Evolutionary conservation across 2,329 filamentous ascomycete species (phyloP).

Genomic region (Talaromyces islandicus): DNA sequence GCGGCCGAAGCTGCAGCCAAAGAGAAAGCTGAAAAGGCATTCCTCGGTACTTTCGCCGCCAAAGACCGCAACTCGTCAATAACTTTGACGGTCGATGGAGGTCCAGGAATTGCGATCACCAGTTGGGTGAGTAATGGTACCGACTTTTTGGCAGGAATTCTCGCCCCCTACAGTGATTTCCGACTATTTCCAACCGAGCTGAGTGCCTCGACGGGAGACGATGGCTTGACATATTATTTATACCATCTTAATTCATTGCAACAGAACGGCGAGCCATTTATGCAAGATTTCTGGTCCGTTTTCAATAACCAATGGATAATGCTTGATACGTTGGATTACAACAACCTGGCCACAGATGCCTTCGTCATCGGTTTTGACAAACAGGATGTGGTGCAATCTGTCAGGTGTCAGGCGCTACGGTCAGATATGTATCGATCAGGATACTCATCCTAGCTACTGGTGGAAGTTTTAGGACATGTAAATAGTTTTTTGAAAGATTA

Average conservation of each 20-base stretch:
- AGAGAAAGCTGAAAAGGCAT: neutral
- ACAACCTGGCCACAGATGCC: neutral
- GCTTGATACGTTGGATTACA: neutral
- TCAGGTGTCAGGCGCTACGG: neutral
- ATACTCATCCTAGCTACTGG: neutral
- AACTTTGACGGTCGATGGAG: neutral
- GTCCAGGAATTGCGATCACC: neutral
- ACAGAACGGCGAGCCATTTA: neutral
- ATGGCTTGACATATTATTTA: neutral
- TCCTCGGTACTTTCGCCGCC: neutral
- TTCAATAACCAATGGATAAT: slow-evolving; percentile 1
- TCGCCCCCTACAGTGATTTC: neutral
- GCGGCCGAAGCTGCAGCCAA: neutral
- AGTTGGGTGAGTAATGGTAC: neutral
- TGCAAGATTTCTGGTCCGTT: neutral
- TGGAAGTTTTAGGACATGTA: neutral
- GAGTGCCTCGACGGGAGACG: neutral
- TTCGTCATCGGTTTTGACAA: slow-evolving; percentile 1
- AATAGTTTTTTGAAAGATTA: neutral
- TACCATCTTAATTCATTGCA: slow-evolving; percentile 2
- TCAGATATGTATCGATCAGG: neutral
- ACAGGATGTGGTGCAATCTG: neutral
- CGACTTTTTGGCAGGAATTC: neutral
- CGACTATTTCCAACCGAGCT: neutral
- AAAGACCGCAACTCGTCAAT: slow-evolving; percentile 1